phyloP scores from a whole-genome alignment of 2,329 filamentous ascomycete species.

The Stachybotrys elegans region DNA sequence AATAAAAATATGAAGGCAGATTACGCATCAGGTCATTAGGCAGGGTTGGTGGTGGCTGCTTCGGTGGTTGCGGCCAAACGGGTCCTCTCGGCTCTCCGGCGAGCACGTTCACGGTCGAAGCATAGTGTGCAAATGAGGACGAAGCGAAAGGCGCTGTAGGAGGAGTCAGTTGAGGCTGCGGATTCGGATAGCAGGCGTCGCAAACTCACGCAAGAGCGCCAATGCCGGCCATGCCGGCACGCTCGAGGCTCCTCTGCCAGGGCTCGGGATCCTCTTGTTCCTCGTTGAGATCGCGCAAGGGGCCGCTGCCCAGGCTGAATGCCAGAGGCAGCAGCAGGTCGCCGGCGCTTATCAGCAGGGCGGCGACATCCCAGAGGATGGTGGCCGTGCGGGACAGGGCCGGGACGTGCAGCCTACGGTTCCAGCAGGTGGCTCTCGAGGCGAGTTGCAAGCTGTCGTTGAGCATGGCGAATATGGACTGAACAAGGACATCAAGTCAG shows the following conservation, averaged over 20 bases:
- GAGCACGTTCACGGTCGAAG: not conserved
- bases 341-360: not conserved
- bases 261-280: not conserved
- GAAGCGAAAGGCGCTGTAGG: not conserved
- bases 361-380: not conserved
- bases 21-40: no score
- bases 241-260: not conserved
- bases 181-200: not conserved
- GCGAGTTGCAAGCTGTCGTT: slow-evolving; percentile 32
- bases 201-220: not conserved
- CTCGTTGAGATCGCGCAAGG: not conserved
- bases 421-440: slow-evolving; percentile 9
- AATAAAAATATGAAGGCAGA: no score
- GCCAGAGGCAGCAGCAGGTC: not conserved
- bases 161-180: not conserved
- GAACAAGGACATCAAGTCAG: slow-evolving; percentile 1
- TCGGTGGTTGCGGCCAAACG: no score
- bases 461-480: slow-evolving; percentile 27
- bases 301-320: not conserved
- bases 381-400: not conserved
- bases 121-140: not conserved
- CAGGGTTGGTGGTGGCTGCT: no score
- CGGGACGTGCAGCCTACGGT: not conserved
- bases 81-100: no score
- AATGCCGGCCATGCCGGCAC: not conserved